phyloP scores from a whole-genome alignment of 495 filamentous ascomycete genomes.

The Neurospora tetrasperma region DNA sequence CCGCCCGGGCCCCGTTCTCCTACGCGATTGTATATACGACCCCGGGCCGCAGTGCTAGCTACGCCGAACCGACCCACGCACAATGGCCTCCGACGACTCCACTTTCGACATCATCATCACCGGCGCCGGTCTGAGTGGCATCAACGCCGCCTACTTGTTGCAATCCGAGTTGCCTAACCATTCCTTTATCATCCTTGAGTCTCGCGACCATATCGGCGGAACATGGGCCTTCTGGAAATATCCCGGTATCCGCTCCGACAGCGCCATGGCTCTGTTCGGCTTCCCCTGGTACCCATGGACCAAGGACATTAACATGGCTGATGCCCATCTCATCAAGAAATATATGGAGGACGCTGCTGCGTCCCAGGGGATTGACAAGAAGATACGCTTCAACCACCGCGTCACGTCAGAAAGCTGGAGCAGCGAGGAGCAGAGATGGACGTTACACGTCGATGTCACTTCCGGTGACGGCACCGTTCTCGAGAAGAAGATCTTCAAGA shows the following conservation, averaged over 20 bases:
- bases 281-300: constrained; percentile 62
- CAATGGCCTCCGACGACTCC: constrained; percentile 4
- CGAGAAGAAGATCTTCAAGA: constrained; percentile 29
- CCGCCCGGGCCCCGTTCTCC: not conserved
- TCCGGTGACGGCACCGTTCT: constrained; percentile 27
- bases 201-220: constrained; percentile 49
- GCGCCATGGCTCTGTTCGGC: constrained; percentile 56
- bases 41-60: not conserved
- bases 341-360: constrained; percentile 53
- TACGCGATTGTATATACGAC: not conserved
- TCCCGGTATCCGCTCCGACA: constrained; percentile 59
- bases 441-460: constrained; percentile 38
- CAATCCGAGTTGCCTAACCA: constrained; percentile 47
- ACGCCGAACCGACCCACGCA: not conserved
- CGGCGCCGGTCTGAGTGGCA: constrained; percentile 65
- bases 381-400: constrained; percentile 51
- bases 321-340: constrained; percentile 45
- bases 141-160: constrained; percentile 63
- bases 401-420: constrained; percentile 50
- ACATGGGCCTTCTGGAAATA: constrained; percentile 69
- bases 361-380: constrained; percentile 49
- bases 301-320: constrained; percentile 46
- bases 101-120: constrained; percentile 54
- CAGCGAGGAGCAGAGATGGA: constrained; percentile 50
- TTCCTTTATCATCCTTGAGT: constrained; percentile 53